A percentile compares a stretch with the other conserved stretches of the same genome.
Conservation (phyloP, 2,329 filamentous ascomycete species). For the Verticillium isaacii region DNA sequence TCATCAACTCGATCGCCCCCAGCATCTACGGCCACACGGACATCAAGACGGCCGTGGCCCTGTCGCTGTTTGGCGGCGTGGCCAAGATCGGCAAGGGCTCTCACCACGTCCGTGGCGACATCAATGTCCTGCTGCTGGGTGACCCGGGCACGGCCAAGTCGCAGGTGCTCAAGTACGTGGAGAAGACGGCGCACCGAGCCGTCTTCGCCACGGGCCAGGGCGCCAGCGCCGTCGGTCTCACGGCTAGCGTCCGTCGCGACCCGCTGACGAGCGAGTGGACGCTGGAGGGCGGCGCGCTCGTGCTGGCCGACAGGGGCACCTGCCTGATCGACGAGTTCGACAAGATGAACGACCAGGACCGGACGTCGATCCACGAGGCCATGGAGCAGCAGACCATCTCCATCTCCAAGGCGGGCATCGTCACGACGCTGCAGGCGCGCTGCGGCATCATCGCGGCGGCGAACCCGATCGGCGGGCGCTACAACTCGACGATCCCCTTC, state of each 20-base stretch:
- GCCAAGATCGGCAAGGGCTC: slow-evolving; percentile 85
- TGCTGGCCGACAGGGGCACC: slow-evolving; percentile 89
- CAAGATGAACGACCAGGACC: slow-evolving; percentile 99
- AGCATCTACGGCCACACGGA: slow-evolving; percentile 97
- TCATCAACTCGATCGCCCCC: slow-evolving; percentile 88
- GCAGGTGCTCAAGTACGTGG: slow-evolving; percentile 93
- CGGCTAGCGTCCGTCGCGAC: slow-evolving; percentile 91
- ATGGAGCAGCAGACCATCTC: slow-evolving; percentile 99
- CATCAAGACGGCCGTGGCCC: slow-evolving; percentile 92
- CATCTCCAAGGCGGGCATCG: slow-evolving; percentile 97
- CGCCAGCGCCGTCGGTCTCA: slow-evolving; percentile 94
- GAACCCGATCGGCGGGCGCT: slow-evolving; percentile 92
- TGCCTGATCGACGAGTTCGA: slow-evolving; percentile 99
- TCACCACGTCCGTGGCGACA: slow-evolving; percentile 91
- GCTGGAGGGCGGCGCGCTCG: slow-evolving; percentile 88
- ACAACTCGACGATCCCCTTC: slow-evolving; percentile 95
- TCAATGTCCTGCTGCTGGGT: slow-evolving; percentile 93
- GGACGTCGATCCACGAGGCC: slow-evolving; percentile 97
- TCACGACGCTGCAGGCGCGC: slow-evolving; percentile 91
- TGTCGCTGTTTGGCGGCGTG: slow-evolving; percentile 92
- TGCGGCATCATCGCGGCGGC: slow-evolving; percentile 96
- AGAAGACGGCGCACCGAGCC: slow-evolving; percentile 93
- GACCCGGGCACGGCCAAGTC: slow-evolving; percentile 98
- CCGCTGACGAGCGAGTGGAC: slow-evolving; percentile 97
- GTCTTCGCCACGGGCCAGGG: slow-evolving; percentile 98